Conservation (phyloP, 176 grass and related monocot genomes). For the Eleusine coracana region DNA sequence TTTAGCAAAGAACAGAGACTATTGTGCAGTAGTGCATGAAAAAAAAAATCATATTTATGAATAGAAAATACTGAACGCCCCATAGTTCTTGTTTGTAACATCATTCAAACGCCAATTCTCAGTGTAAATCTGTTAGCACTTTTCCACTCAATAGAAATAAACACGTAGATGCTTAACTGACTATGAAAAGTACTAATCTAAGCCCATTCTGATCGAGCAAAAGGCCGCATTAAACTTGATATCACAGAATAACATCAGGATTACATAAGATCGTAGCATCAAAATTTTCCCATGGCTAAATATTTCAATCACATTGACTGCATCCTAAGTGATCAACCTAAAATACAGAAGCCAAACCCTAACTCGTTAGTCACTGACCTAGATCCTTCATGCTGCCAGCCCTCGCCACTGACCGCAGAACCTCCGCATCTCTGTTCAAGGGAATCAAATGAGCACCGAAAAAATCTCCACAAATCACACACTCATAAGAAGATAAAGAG, state of each 20-base stretch:
- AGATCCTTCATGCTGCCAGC: conserved; percentile 88
- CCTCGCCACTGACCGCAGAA: conserved; percentile 76
- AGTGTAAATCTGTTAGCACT: not conserved
- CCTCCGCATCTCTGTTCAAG: conserved; percentile 68
- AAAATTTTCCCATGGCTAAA: not conserved
- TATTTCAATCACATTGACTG: not conserved
- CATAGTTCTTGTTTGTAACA: not conserved
- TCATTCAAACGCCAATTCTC: not conserved
- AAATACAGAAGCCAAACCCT: conserved; percentile 39
- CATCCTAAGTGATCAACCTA: not conserved
- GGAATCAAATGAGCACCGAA: not conserved
- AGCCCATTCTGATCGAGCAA: not conserved
- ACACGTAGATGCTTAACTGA: not conserved
- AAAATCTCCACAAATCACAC: not conserved
- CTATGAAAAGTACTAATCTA: not conserved
- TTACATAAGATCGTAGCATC: not conserved
- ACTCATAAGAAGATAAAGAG: not conserved
- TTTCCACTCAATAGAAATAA: not conserved
- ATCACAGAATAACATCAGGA: not conserved
- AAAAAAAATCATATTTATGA: not conserved
- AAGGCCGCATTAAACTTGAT: not conserved
- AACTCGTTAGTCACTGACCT: conserved; percentile 51
- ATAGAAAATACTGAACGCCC: not conserved
- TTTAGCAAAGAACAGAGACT: conserved; percentile 22
- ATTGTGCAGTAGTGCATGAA: not conserved